Percentiles rank a stretch among this genome's conserved stretches.
Evolutionary conservation across 345 rosid genomes (phyloP).

Genomic region (Kandelia obovata): DNA sequence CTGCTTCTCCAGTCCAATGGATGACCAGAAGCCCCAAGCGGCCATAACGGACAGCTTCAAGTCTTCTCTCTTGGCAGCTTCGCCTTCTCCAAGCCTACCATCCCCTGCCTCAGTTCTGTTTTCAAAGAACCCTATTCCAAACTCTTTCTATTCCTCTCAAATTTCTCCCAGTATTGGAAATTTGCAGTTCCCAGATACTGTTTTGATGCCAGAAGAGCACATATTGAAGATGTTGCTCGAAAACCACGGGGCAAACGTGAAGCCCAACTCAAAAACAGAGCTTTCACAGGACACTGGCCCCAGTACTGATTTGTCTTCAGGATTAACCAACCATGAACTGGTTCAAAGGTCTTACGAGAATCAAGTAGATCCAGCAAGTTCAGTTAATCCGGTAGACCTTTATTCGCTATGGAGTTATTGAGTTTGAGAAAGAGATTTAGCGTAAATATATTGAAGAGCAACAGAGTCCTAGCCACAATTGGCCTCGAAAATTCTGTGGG

Average conservation of each 20-base stretch:
- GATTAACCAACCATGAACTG: conserved; percentile 25
- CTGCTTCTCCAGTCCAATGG: conserved; percentile 31
- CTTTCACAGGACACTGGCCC: conserved; percentile 13
- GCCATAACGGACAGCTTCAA: conserved; percentile 17
- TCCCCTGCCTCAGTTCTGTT: conserved; percentile 23
- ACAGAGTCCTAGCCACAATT: background rate
- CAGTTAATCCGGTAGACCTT: conserved; percentile 34
- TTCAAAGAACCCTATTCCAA: conserved; percentile 18
- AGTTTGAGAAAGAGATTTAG: conserved; percentile 4
- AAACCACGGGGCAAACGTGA: conserved; percentile 6
- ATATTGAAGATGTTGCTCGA: conserved; percentile 49
- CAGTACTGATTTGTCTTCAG: conserved; percentile 12
- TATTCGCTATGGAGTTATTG: conserved; percentile 51
- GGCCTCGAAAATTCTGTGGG: background rate
- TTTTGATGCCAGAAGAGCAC: conserved; percentile 21
- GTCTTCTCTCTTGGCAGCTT: conserved; percentile 26
- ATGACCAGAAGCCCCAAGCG: conserved; percentile 16
- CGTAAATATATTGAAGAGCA: background rate
- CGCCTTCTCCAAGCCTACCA: conserved; percentile 30
- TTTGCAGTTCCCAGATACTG: conserved; percentile 14
- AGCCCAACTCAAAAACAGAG: conserved; percentile 4
- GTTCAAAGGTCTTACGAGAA: conserved; percentile 24
- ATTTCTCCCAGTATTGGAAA: background rate
- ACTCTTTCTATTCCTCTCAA: conserved; percentile 6
- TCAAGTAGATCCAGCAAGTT: conserved; percentile 32